Evolutionary conservation across 495 filamentous ascomycete species (phyloP).

Genomic region (Aspergillus asperescens): DNA sequence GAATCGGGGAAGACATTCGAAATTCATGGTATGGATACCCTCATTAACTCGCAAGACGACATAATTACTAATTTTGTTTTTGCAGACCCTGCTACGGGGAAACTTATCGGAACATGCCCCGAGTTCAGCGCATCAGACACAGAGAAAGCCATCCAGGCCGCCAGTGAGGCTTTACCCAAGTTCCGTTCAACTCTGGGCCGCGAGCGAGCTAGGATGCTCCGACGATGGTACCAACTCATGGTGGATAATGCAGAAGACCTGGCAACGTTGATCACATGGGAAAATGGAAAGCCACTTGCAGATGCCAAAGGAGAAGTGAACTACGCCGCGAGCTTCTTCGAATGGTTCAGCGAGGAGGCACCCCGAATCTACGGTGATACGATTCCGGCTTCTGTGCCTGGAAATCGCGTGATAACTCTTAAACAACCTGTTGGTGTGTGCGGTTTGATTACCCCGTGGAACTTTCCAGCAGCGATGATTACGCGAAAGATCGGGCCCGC

Average conservation of each 20-base stretch:
- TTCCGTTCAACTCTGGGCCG: conserved; percentile 74
- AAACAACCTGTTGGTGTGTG: conserved; percentile 92
- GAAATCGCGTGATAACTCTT: conserved; percentile 70
- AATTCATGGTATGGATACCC: conserved; percentile 52
- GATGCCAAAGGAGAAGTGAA: conserved; percentile 68
- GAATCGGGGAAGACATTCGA: conserved; percentile 76
- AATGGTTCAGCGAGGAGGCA: conserved; percentile 76
- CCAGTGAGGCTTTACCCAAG: conserved; percentile 65
- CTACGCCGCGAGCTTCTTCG: conserved; percentile 69
- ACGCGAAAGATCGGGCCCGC: conserved; percentile 84
- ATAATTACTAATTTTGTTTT: neutral
- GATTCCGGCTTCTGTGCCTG: conserved; percentile 62
- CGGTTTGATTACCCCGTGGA: conserved; percentile 94
- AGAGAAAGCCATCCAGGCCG: conserved; percentile 70
- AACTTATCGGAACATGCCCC: conserved; percentile 74
- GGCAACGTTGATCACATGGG: conserved; percentile 81
- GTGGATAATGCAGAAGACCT: conserved; percentile 83
- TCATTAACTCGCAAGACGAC: neutral
- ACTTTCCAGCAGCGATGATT: conserved; percentile 92
- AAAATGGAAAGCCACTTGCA: conserved; percentile 69
- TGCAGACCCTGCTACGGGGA: conserved; percentile 72
- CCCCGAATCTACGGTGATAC: conserved; percentile 66
- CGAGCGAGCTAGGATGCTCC: conserved; percentile 74
- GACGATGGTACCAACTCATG: conserved; percentile 88
- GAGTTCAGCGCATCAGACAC: conserved; percentile 74